Conservation (phyloP, 225 moss, liverwort and hornwort species). For the Anthoceros angustus region DNA sequence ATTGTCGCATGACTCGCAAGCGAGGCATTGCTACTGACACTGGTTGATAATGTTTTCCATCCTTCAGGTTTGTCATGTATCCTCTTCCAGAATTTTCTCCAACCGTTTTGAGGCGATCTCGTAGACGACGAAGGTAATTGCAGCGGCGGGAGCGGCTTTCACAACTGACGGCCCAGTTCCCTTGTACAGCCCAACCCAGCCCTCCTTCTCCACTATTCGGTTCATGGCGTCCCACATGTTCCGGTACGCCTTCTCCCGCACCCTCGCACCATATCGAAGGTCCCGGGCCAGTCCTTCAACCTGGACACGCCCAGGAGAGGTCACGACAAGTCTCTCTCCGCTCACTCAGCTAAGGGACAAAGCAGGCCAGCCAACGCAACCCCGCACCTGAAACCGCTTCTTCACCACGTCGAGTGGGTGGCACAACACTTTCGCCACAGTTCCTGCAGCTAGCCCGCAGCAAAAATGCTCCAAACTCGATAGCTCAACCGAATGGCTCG, state of each 20-base stretch:
- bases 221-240: conserved; percentile 47
- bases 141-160: conserved; percentile 73
- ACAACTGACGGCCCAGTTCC: conserved; percentile 75
- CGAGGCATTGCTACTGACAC: no score
- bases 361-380: no score
- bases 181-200: conserved; percentile 70
- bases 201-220: conserved; percentile 47
- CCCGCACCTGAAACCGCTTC: conserved; percentile 74
- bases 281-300: conserved; percentile 63
- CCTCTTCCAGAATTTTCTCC: not conserved
- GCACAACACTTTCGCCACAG: conserved; percentile 63
- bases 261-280: conserved; percentile 58
- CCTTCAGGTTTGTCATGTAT: no score
- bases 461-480: conserved; percentile 28
- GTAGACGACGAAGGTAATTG: conserved; percentile 65
- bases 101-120: conserved; percentile 31
- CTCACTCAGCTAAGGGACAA: not conserved
- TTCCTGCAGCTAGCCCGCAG: conserved; percentile 73
- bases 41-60: no score
- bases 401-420: conserved; percentile 87
- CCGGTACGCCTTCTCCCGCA: conserved; percentile 47
- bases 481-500: conserved; percentile 17
- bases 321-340: not conserved
- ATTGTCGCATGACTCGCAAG: no score
- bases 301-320: conserved; percentile 12